phyloP scores from a whole-genome alignment of 352 stramenopile genomes.

The Achlya hypogyna region DNA sequence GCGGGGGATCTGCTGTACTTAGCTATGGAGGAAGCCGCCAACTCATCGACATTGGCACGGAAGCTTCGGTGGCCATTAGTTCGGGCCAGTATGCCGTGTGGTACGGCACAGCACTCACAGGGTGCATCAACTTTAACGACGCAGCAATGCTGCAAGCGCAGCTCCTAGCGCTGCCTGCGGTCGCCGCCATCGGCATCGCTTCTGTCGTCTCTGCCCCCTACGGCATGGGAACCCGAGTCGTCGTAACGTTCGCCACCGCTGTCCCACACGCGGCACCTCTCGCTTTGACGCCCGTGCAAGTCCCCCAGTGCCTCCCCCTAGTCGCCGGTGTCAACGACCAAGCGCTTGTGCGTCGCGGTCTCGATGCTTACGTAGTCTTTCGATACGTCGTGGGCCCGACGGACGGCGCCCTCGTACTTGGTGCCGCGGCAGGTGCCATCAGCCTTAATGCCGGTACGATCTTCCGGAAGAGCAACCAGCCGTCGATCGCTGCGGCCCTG shows the following conservation, averaged over 20 bases:
- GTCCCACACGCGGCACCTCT: constrained; percentile 35
- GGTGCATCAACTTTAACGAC: constrained; percentile 49
- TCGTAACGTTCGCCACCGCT: constrained; percentile 42
- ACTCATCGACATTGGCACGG: constrained; percentile 53
- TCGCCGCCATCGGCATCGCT: constrained; percentile 40
- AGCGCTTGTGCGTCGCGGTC: constrained; percentile 30
- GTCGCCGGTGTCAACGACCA: constrained; percentile 29
- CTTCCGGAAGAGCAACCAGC: constrained; percentile 27
- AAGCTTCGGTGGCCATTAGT: constrained; percentile 37
- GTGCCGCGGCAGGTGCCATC: constrained; percentile 26
- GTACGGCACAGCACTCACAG: constrained; percentile 32
- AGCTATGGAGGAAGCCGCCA: constrained; percentile 46
- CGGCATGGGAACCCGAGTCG: constrained; percentile 54
- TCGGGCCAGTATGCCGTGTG: constrained; percentile 54
- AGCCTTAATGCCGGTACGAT: constrained; percentile 26
- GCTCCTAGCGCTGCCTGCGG: constrained; percentile 33
- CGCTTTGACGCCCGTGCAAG: constrained; percentile 29
- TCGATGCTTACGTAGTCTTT: constrained; percentile 40
- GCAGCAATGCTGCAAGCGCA: constrained; percentile 35
- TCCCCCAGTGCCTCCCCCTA: constrained; percentile 49
- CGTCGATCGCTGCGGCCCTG: constrained; percentile 28
- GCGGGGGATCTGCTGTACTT: constrained; percentile 37
- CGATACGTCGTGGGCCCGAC: constrained; percentile 39
- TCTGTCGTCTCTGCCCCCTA: constrained; percentile 33
- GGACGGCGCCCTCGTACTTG: constrained; percentile 27